Evolutionary conservation across 1,139 yeast species (phyloP).

Genomic region (Meyerozyma smithsonii): DNA sequence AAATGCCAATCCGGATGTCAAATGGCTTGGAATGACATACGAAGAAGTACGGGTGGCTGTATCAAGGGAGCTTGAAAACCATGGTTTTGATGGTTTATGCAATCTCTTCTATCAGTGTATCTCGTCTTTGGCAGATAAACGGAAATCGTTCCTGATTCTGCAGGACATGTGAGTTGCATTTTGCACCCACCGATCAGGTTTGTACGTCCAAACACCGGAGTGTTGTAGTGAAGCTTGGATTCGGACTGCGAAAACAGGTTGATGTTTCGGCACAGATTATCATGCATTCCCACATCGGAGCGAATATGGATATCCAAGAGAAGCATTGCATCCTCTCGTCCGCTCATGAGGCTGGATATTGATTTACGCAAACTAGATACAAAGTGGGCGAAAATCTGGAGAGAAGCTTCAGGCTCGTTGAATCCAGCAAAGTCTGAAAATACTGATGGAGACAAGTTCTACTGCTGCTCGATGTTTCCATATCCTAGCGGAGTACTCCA

Average conservation of each 20-base stretch:
- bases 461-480: slow-evolving; percentile 86
- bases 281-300: neutral
- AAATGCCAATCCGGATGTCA: slow-evolving; percentile 14
- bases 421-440: slow-evolving; percentile 37
- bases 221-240: neutral
- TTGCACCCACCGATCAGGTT: too few relatives aligned
- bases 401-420: slow-evolving; percentile 27
- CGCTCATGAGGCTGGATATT: slow-evolving; percentile 4
- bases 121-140: slow-evolving; percentile 31
- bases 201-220: neutral
- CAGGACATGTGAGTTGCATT: too few relatives aligned
- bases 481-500: slow-evolving; percentile 92
- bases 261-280: neutral
- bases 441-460: slow-evolving; percentile 42
- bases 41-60: slow-evolving; percentile 38
- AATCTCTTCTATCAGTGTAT: slow-evolving; percentile 44
- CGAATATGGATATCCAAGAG: neutral
- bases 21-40: slow-evolving; percentile 26
- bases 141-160: too few relatives aligned
- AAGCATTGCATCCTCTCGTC: neutral
- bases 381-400: slow-evolving; percentile 56
- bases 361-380: slow-evolving; percentile 29
- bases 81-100: slow-evolving; percentile 40
- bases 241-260: neutral
- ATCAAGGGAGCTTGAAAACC: slow-evolving; percentile 26